These are phyloP conservation scores for Neoarthrinium moseri DNA, from an alignment of 2,329 filamentous ascomycete genomes.

Conservation along the genomic window DNA sequence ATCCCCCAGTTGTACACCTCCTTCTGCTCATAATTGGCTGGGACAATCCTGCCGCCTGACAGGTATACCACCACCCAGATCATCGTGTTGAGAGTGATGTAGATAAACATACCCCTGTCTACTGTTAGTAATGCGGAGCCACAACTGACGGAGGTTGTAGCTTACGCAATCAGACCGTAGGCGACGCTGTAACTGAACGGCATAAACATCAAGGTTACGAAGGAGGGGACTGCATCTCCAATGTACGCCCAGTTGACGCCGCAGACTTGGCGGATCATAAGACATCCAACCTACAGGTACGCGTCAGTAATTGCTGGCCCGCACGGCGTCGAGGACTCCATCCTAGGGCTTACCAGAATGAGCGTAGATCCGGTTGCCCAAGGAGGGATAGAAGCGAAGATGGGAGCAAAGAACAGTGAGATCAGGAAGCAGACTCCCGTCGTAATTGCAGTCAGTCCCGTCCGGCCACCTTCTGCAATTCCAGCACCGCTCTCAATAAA, in stretches of 20 bases:
- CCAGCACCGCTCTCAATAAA: slow-evolving; percentile 76
- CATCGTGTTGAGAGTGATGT: slow-evolving; percentile 51
- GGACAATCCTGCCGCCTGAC: slow-evolving; percentile 45
- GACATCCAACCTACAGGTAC: slow-evolving; percentile 59
- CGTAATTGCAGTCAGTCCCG: slow-evolving; percentile 68
- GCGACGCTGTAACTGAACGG: slow-evolving; percentile 78
- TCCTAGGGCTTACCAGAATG: slow-evolving; percentile 51
- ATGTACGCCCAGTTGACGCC: slow-evolving; percentile 77
- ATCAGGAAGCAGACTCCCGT: slow-evolving; percentile 70
- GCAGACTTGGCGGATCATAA: slow-evolving; percentile 75
- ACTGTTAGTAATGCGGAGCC: neutral
- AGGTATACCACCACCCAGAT: slow-evolving; percentile 48
- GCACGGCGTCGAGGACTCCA: too few species aligned
- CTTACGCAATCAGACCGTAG: slow-evolving; percentile 71
- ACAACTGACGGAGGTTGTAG: neutral
- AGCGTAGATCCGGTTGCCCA: slow-evolving; percentile 77
- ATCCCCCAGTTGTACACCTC: slow-evolving; percentile 55
- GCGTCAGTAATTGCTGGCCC: neutral
- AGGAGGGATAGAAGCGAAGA: slow-evolving; percentile 74
- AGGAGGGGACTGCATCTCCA: slow-evolving; percentile 73
- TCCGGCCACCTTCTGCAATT: slow-evolving; percentile 72
- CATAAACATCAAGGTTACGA: slow-evolving; percentile 73
- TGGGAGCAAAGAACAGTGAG: slow-evolving; percentile 72
- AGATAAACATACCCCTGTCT: slow-evolving; percentile 49
- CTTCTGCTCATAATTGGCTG: slow-evolving; percentile 52